A percentile compares a stretch with the other conserved stretches of the same genome.
These are phyloP conservation scores for Taphrina populina DNA, from an alignment of 1,139 yeast species.

Conservation along the genomic window DNA sequence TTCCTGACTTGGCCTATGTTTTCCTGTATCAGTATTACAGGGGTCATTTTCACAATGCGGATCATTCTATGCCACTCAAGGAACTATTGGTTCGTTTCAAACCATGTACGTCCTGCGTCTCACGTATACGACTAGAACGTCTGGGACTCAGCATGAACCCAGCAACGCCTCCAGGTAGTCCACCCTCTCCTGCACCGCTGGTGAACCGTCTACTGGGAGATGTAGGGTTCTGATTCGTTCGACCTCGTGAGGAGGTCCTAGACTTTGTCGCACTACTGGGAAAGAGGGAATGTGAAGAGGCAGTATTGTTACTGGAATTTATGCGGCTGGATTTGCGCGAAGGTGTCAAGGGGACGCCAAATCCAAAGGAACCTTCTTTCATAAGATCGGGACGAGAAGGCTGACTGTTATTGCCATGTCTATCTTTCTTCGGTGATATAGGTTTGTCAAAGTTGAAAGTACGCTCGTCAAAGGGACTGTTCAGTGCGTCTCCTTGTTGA, in stretches of 20 bases:
- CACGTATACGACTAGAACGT: constrained; percentile 21
- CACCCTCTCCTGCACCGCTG: constrained; percentile 11
- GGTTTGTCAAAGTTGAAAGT: constrained; percentile 27
- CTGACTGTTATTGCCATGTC: neutral
- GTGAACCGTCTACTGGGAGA: constrained; percentile 7
- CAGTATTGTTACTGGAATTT: neutral
- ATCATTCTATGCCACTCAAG: constrained; percentile 19
- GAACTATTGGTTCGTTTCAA: constrained; percentile 29
- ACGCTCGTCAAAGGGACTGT: constrained; percentile 31
- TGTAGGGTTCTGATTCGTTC: constrained; percentile 4
- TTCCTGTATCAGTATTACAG: no score
- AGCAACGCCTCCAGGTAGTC: constrained; percentile 26
- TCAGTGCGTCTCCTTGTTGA: constrained; percentile 4
- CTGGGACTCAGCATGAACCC: constrained; percentile 25
- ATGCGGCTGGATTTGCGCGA: constrained; percentile 10
- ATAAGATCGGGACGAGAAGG: constrained; percentile 18
- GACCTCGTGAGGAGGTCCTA: neutral
- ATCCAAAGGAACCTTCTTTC: constrained; percentile 26
- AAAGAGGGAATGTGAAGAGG: neutral
- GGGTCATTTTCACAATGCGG: no score
- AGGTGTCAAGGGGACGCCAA: constrained; percentile 31
- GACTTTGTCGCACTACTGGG: neutral
- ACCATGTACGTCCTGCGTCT: constrained; percentile 1
- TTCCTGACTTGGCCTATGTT: no score
- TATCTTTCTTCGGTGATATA: constrained; percentile 15